Conservation (phyloP, 1,284 basidiomycete genomes). For the Ceratobasidium sp. region DNA sequence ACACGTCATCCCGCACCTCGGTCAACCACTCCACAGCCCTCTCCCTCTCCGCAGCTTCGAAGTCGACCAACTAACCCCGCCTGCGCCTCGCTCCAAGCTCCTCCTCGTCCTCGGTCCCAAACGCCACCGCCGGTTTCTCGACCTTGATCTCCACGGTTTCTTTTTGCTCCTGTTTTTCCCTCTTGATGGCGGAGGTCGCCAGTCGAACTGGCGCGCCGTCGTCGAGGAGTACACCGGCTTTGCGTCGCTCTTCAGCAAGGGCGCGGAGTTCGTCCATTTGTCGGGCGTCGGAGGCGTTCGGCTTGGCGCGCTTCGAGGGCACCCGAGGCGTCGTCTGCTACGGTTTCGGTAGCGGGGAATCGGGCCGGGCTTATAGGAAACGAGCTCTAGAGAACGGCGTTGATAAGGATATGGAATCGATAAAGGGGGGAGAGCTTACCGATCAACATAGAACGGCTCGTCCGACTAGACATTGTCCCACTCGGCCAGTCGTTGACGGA, state of each 20-base stretch:
- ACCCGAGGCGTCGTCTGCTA: slow-evolving; percentile 83
- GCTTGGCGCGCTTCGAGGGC: slow-evolving; percentile 81
- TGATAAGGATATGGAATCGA: too few species aligned
- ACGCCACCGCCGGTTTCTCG: slow-evolving; percentile 57
- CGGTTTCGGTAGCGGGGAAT: slow-evolving; percentile 75
- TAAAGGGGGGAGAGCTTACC: too few species aligned
- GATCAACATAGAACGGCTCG: too few species aligned
- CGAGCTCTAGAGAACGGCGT: slow-evolving; percentile 50
- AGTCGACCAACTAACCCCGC: slow-evolving; percentile 84
- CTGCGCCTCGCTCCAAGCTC: slow-evolving; percentile 75
- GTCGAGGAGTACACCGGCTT: slow-evolving; percentile 85
- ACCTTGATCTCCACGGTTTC: slow-evolving; percentile 18
- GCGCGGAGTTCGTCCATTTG: slow-evolving; percentile 94
- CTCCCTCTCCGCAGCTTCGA: slow-evolving; percentile 79
- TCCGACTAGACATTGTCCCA: too few species aligned
- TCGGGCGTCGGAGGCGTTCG: slow-evolving; percentile 78
- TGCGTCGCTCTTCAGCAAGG: slow-evolving; percentile 84
- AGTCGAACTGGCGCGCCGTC: slow-evolving; percentile 88
- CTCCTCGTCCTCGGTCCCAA: slow-evolving; percentile 84
- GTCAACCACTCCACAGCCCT: slow-evolving; percentile 71
- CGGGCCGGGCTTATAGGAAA: slow-evolving; percentile 67
- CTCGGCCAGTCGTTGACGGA: slow-evolving; percentile 66
- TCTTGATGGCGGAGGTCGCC: slow-evolving; percentile 64
- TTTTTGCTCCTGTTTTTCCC: slow-evolving; percentile 44
- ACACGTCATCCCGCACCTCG: slow-evolving; percentile 75